These are phyloP conservation scores for Ilyonectria destructans DNA, from an alignment of 2,329 filamentous ascomycete genomes.

Conservation along the genomic window DNA sequence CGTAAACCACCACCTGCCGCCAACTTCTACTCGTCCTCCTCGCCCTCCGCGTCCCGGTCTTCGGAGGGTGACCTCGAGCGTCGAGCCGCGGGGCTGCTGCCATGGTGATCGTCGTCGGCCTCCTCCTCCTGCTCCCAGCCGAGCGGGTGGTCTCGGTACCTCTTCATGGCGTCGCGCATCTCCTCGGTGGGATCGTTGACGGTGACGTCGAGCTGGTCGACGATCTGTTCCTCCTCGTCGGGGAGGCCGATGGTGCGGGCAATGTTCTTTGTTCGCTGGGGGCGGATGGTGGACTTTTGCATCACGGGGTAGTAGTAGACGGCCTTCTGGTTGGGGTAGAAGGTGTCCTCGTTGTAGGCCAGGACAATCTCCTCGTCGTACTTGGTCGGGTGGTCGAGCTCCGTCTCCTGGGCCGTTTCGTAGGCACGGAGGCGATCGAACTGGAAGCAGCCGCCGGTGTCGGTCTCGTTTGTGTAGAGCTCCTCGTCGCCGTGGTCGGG, in stretches of 20 bases:
- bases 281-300: constrained; percentile 74
- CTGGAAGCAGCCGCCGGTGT: constrained; percentile 68
- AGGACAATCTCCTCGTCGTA: constrained; percentile 77
- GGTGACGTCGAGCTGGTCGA: constrained; percentile 71
- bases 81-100: constrained; percentile 43
- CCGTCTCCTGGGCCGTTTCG: constrained; percentile 73
- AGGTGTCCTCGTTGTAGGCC: constrained; percentile 69
- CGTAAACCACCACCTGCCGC: constrained; percentile 15
- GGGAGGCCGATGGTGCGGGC: constrained; percentile 66
- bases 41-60: constrained; percentile 63
- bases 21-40: constrained; percentile 58
- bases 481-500: constrained; percentile 68
- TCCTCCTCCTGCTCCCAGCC: constrained; percentile 62
- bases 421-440: constrained; percentile 77
- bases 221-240: constrained; percentile 66
- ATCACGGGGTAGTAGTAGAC: constrained; percentile 80
- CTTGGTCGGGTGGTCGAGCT: constrained; percentile 72
- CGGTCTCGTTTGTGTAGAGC: constrained; percentile 69
- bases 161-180: constrained; percentile 66
- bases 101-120: constrained; percentile 52
- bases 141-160: constrained; percentile 69
- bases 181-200: constrained; percentile 71
- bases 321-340: constrained; percentile 68
- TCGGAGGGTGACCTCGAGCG: constrained; percentile 52
- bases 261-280: constrained; percentile 76